Conservation (phyloP, 495 filamentous ascomycete species). For the Rhizodiscina lignyota region DNA sequence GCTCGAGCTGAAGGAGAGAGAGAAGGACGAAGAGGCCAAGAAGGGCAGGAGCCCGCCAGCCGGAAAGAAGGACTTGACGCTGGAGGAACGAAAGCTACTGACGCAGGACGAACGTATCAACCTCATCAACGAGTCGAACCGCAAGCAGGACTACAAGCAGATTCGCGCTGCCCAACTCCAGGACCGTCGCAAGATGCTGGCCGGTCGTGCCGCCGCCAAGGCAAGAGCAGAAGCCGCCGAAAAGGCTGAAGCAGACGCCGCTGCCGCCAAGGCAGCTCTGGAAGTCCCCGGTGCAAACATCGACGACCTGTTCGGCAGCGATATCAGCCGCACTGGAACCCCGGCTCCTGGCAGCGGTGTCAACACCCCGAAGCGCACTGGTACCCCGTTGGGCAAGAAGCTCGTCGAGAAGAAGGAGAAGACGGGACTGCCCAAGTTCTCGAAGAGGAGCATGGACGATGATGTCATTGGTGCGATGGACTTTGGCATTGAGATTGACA, state of each 20-base stretch:
- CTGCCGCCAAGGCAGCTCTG: constrained; percentile 15
- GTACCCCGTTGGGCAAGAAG: too few relatives aligned
- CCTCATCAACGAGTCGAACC: constrained; percentile 60
- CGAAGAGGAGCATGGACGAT: constrained; percentile 21
- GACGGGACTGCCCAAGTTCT: constrained; percentile 18
- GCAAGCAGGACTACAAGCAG: constrained; percentile 59
- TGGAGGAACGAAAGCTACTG: constrained; percentile 21
- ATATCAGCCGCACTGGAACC: constrained; percentile 30
- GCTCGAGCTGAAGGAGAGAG: too few relatives aligned
- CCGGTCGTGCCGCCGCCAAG: constrained; percentile 30
- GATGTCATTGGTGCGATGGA: constrained; percentile 24
- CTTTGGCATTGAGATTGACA: constrained; percentile 26
- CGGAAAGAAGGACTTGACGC: background rate
- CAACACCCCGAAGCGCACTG: constrained; percentile 18
- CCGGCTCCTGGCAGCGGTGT: constrained; percentile 22
- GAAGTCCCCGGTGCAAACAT: constrained; percentile 9
- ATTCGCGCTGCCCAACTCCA: constrained; percentile 72
- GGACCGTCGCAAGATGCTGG: constrained; percentile 32
- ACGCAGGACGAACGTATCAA: constrained; percentile 54
- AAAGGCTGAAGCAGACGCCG: constrained; percentile 13
- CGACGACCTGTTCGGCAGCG: constrained; percentile 22
- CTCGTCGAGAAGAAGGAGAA: constrained; percentile 14
- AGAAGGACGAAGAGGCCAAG: constrained; percentile 25
- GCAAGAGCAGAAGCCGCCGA: constrained; percentile 24
- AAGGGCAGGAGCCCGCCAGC: constrained; percentile 18